Conservation (phyloP, 495 filamentous ascomycete species). For the Lophium mytilinum region DNA sequence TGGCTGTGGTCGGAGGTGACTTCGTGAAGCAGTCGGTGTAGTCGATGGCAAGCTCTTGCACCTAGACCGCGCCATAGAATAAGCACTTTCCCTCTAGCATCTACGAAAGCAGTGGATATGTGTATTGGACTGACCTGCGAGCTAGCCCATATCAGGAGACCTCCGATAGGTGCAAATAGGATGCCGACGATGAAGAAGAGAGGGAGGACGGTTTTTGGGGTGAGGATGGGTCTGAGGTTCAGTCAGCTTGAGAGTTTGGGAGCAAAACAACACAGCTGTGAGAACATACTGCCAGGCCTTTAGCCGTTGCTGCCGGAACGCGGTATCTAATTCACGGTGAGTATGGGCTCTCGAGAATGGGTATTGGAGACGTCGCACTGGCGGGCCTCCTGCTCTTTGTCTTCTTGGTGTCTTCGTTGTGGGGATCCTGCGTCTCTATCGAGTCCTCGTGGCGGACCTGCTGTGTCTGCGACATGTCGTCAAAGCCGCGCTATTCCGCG, state of each 20-base stretch:
- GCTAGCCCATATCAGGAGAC: conserved; percentile 75
- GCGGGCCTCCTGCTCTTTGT: conserved; percentile 77
- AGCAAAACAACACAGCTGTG: neutral
- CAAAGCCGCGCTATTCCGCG: conserved; percentile 19
- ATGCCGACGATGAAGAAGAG: conserved; percentile 81
- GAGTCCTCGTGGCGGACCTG: conserved; percentile 33
- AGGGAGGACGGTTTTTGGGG: conserved; percentile 84
- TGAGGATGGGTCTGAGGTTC: conserved; percentile 70
- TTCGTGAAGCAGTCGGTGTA: conserved; percentile 65
- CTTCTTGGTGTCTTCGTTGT: conserved; percentile 55
- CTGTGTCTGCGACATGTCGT: conserved; percentile 34
- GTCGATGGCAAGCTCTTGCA: conserved; percentile 84
- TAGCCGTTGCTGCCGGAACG: conserved; percentile 82
- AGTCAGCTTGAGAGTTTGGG: conserved; percentile 10
- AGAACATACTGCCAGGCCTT: conserved; percentile 80
- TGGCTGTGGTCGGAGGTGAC: conserved; percentile 37
- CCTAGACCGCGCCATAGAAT: conserved; percentile 39
- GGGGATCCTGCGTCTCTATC: conserved; percentile 38
- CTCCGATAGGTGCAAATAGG: conserved; percentile 83
- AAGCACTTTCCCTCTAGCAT: no score
- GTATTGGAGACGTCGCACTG: conserved; percentile 47
- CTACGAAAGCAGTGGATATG: neutral
- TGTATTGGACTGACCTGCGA: conserved; percentile 44
- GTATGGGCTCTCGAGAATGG: neutral
- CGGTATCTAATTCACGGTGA: conserved; percentile 55